Percentiles rank a stretch among this genome's conserved stretches.
These are phyloP conservation scores for Moesziomyces antarcticus DNA, from an alignment of 1,284 basidiomycete species.

Conservation along the genomic window DNA sequence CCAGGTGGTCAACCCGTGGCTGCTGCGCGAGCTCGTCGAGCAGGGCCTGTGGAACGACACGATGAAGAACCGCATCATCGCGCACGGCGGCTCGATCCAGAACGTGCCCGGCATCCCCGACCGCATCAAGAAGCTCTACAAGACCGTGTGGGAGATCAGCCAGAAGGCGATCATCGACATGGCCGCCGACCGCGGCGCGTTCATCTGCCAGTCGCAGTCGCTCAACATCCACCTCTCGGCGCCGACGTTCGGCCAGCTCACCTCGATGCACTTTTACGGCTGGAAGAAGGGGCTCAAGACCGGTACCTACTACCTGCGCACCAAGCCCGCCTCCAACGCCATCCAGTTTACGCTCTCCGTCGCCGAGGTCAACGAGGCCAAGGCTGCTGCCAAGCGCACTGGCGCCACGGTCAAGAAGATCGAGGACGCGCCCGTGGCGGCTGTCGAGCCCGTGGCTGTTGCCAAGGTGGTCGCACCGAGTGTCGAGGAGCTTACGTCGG, in stretches of 20 bases:
- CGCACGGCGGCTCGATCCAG: conserved; percentile 92
- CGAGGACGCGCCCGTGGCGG: conserved; percentile 8
- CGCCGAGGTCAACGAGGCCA: conserved; percentile 78
- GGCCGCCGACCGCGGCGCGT: conserved; percentile 96
- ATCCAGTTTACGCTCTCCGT: conserved; percentile 96
- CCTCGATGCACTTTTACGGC: conserved; percentile 97
- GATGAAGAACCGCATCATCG: conserved; percentile 99
- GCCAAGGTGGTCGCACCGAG: conserved; percentile 8
- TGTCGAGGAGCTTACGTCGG: conserved; percentile 30
- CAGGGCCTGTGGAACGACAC: conserved; percentile 95
- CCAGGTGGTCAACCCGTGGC: conserved; percentile 99
- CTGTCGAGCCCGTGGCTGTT: conserved; percentile 11
- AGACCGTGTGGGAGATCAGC: conserved; percentile 99
- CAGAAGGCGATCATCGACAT: conserved; percentile 99
- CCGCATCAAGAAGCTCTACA: conserved; percentile 84
- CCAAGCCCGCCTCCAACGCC: conserved; percentile 91
- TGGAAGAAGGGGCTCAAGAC: conserved; percentile 99
- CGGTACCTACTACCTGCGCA: conserved; percentile 84
- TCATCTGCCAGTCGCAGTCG: conserved; percentile 86
- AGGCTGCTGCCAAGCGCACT: conserved; percentile 70
- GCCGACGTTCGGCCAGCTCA: conserved; percentile 89
- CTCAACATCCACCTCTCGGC: conserved; percentile 93
- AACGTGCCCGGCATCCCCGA: conserved; percentile 67
- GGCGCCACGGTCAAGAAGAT: conserved; percentile 18
- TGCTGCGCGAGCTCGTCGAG: conserved; percentile 95